Evolutionary conservation across 345 rosid genomes (phyloP).

Genomic region (Bretschneidera sinensis): DNA sequence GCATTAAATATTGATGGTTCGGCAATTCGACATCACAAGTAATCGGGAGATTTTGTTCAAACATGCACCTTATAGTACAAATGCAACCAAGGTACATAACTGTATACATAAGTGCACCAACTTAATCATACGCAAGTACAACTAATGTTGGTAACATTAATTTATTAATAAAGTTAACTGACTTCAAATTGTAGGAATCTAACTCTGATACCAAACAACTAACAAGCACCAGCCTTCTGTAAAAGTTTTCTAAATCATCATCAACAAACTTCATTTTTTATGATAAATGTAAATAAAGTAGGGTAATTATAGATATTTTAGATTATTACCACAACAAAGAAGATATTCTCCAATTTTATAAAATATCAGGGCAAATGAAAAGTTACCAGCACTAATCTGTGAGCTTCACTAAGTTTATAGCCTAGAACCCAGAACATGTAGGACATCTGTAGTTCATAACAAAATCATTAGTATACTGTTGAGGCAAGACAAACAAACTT

Average conservation of each 20-base stretch:
- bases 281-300: not conserved
- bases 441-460: constrained; percentile 55
- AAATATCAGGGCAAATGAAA: constrained; percentile 1
- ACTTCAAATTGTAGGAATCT: not conserved
- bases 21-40: too few species aligned
- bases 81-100: too few species aligned
- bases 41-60: too few species aligned
- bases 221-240: not conserved
- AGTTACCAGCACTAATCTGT: constrained; percentile 71
- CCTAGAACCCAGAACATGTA: constrained; percentile 97
- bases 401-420: constrained; percentile 77
- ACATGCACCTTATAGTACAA: too few species aligned
- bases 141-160: not conserved
- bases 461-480: not conserved
- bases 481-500: not conserved
- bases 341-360: not conserved
- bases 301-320: constrained; percentile 11
- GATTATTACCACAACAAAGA: not conserved
- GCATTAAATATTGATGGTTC: too few species aligned
- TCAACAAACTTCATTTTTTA: too few species aligned
- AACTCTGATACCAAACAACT: not conserved
- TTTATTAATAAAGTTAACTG: not conserved
- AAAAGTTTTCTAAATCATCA: not conserved
- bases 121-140: not conserved
- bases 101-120: too few species aligned